A percentile compares a stretch with the other conserved stretches of the same genome.
phyloP scores from a whole-genome alignment of 805 yeast genomes.

The Aciculoconidium aculeatum region DNA sequence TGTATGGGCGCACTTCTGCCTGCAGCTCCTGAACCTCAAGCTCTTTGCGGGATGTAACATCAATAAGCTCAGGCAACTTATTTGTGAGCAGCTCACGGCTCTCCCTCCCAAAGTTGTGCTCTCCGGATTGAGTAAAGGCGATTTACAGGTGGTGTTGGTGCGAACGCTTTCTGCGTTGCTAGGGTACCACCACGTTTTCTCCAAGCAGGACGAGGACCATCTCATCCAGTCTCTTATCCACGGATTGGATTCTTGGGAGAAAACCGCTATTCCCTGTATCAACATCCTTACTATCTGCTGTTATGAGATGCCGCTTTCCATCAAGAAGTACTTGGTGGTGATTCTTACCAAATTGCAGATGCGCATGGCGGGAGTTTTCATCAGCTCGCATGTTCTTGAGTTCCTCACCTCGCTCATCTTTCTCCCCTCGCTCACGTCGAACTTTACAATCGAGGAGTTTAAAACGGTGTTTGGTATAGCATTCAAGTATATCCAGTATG shows the following conservation, averaged over 20 bases:
- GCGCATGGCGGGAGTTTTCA: constrained; percentile 61
- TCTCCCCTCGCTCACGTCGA: constrained; percentile 60
- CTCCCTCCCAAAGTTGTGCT: no score
- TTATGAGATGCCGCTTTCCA: constrained; percentile 70
- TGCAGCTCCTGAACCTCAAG: constrained; percentile 56
- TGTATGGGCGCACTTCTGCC: constrained; percentile 60
- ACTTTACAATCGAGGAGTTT: constrained; percentile 71
- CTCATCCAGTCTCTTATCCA: constrained; percentile 53
- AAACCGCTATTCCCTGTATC: constrained; percentile 70
- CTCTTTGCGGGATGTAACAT: constrained; percentile 45
- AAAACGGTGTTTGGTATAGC: constrained; percentile 80
- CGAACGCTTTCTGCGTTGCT: constrained; percentile 57
- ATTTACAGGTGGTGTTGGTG: constrained; percentile 60
- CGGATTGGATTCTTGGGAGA: constrained; percentile 71
- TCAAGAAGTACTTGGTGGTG: constrained; percentile 62
- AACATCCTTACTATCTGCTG: constrained; percentile 74
- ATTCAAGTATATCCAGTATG: constrained; percentile 70
- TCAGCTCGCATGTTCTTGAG: constrained; percentile 71
- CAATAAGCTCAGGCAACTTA: constrained; percentile 33
- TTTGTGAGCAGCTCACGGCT: constrained; percentile 54
- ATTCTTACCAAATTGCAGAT: constrained; percentile 71
- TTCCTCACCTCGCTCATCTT: constrained; percentile 62
- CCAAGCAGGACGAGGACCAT: constrained; percentile 57
- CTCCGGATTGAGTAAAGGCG: constrained; percentile 45
- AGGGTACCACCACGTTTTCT: constrained; percentile 51